Percentiles rank a stretch among this genome's conserved stretches.
phyloP scores from a whole-genome alignment of 768 basidiomycete genomes.

The Pholiota microspora region DNA sequence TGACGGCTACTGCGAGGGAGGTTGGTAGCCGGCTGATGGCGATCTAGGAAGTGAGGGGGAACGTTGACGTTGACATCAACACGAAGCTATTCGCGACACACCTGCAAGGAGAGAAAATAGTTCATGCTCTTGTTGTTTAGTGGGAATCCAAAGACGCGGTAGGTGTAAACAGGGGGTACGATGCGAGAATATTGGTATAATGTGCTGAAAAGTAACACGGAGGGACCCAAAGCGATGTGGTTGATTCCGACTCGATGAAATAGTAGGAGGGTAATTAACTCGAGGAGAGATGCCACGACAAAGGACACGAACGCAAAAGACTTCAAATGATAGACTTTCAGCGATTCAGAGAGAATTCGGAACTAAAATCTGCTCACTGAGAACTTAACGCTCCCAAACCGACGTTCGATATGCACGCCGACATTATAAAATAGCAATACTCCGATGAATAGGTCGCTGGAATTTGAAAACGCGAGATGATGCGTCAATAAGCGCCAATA shows the following conservation, averaged over 20 bases:
- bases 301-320: conserved; percentile 75
- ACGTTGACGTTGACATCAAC: neutral
- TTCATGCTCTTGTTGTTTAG: conserved; percentile 75
- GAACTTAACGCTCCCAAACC: conserved; percentile 85
- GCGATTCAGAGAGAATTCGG: conserved; percentile 3
- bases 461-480: conserved; percentile 78
- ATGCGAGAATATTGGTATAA: conserved; percentile 82
- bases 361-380: conserved; percentile 53
- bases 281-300: conserved; percentile 62
- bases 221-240: conserved; percentile 72
- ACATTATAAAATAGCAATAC: conserved; percentile 73
- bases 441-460: conserved; percentile 79
- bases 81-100: conserved; percentile 32
- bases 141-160: conserved; percentile 70
- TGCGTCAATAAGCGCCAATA: conserved; percentile 82
- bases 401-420: conserved; percentile 72
- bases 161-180: conserved; percentile 74
- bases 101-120: conserved; percentile 74
- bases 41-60: conserved; percentile 44
- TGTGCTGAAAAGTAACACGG: conserved; percentile 74
- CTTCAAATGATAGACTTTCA: conserved; percentile 33
- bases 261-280: conserved; percentile 63
- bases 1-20: conserved; percentile 55
- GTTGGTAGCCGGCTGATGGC: conserved; percentile 65
- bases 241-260: conserved; percentile 71